A percentile compares a stretch with the other conserved stretches of the same genome.
These are phyloP conservation scores for Hirschioporus abietinus DNA, from an alignment of 768 basidiomycete species.

Conservation along the genomic window DNA sequence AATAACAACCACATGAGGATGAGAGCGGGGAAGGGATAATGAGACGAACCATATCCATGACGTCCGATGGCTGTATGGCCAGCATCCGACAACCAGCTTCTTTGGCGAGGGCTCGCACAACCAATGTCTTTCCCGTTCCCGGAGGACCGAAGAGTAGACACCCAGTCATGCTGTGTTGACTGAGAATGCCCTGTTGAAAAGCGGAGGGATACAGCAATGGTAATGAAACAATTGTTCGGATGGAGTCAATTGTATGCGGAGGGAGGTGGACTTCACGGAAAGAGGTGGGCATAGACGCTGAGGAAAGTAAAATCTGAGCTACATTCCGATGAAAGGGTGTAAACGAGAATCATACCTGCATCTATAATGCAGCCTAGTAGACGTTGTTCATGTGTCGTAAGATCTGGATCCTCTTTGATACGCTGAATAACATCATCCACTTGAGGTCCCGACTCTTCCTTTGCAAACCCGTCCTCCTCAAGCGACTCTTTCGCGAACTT, in stretches of 20 bases:
- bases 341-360: conserved; percentile 41
- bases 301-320: conserved; percentile 12
- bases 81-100: conserved; percentile 95
- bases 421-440: conserved; percentile 72
- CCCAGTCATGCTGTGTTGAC: conserved; percentile 87
- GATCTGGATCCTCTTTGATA: conserved; percentile 66
- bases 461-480: conserved; percentile 32
- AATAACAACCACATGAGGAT: conserved; percentile 10
- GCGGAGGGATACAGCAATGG: conserved; percentile 84
- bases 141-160: conserved; percentile 91
- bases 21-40: neutral
- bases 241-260: conserved; percentile 81
- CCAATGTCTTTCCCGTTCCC: conserved; percentile 87
- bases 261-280: conserved; percentile 89
- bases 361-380: conserved; percentile 85
- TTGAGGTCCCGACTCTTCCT: conserved; percentile 22
- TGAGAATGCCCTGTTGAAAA: conserved; percentile 84
- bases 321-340: neutral
- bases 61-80: conserved; percentile 84
- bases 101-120: conserved; percentile 86
- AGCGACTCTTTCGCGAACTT: conserved; percentile 31
- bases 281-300: conserved; percentile 73
- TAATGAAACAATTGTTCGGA: conserved; percentile 86
- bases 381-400: conserved; percentile 78
- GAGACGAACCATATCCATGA: conserved; percentile 85